Evolutionary conservation across 371 early-diverging fungal genomes (phyloP), one percentile per base, ranked within the genome.

Genomic region (Entomophthora muscae): DNA sequence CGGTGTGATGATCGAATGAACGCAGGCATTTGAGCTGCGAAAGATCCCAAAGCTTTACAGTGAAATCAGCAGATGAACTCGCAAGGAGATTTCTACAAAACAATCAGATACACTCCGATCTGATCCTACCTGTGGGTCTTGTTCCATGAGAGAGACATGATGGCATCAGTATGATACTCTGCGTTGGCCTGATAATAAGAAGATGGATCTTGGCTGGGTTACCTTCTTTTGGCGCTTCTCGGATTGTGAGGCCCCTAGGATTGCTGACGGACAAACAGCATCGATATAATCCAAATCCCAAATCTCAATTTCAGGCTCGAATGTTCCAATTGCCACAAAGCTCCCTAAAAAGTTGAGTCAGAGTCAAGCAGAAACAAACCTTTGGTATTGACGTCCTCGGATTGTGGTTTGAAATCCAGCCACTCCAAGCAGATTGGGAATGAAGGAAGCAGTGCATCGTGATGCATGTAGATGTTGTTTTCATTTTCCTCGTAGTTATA

Each of bases 21-120:
- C 83, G 83, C 22, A 79, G 83, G 63, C 84, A 86, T 63, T 75
- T 77, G 23, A 76, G 78, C 2, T 80, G 78, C 31, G 72, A 76
- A 68, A 96, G 74, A 71, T 98, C 96, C 97, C 97, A 96, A 32
- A 96, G 80, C 72, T 95, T 95, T 32, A 95, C 86, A n/a, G 94
- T 95, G 1, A 83, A 83, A 69, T 96, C 97, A 17, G 95, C 93
- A 2, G 95, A 95, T 12, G 91, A 89, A 30, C 90, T 87, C 5
- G 90, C 84, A 65, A 98, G 74, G 33, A 96, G 76, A 71, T 93
- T 91, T 54, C 80, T 77, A 67, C 10, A 54, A 1, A 57, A 54
- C 26, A 32, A 53, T 32, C 57, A 23, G 10, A 13, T 27, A 22
- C 26, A 29, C 24, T 59, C 33, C 22, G 33, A 53, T 5, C n/a